These are phyloP conservation scores for Berkeleyomyces basicola DNA, from an alignment of 2,329 filamentous ascomycete genomes.

Conservation along the genomic window DNA sequence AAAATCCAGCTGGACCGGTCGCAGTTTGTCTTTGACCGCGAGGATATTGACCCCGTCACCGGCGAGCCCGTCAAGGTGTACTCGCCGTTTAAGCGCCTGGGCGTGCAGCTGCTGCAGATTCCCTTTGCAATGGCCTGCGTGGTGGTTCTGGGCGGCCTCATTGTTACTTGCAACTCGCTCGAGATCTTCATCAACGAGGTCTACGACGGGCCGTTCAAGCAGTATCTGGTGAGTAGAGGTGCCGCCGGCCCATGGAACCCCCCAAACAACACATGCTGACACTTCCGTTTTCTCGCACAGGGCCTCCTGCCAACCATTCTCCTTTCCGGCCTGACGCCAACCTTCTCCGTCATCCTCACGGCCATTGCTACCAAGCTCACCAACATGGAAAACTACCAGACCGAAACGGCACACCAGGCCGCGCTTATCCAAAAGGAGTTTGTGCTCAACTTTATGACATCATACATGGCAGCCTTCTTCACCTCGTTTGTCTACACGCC, in stretches of 20 bases:
- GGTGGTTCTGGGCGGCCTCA: constrained; percentile 59
- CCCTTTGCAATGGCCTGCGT: constrained; percentile 69
- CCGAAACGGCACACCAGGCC: constrained; percentile 60
- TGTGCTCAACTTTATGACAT: constrained; percentile 90
- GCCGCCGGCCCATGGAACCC: neutral
- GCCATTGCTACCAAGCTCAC: constrained; percentile 61
- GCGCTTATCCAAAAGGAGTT: constrained; percentile 88
- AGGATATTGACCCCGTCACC: constrained; percentile 62
- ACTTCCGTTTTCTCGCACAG: constrained; percentile 25
- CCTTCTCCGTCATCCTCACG: constrained; percentile 60
- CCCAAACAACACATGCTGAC: neutral
- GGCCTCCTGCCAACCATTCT: constrained; percentile 78
- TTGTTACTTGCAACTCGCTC: constrained; percentile 74
- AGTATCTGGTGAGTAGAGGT: constrained; percentile 47
- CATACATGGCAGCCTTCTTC: constrained; percentile 79
- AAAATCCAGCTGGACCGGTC: constrained; percentile 60
- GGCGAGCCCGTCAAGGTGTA: constrained; percentile 65
- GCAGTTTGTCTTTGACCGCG: constrained; percentile 65
- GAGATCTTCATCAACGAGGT: constrained; percentile 94
- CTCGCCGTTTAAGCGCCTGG: constrained; percentile 55
- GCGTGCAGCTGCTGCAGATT: constrained; percentile 63
- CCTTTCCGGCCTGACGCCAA: constrained; percentile 64
- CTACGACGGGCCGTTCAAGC: constrained; percentile 77
- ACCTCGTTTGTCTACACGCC: constrained; percentile 92
- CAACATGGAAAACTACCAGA: constrained; percentile 82